These are phyloP conservation scores for Chaetoscypha palmicola DNA, from an alignment of 2,329 filamentous ascomycete genomes.

Conservation along the genomic window DNA sequence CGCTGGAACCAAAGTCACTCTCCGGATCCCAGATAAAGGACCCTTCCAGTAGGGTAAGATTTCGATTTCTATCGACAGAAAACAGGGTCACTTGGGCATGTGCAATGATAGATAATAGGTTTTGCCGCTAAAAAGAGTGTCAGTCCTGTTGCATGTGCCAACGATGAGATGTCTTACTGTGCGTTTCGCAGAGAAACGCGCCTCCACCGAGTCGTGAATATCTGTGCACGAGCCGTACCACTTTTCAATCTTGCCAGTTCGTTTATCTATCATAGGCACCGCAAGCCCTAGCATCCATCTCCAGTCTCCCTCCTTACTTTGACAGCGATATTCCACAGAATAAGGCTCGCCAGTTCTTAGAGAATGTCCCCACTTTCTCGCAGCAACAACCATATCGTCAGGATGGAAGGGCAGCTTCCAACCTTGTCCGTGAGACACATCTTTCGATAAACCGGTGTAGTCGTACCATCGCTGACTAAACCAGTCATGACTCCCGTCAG, in stretches of 20 bases:
- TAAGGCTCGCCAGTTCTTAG: slow-evolving; percentile 63
- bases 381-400: slow-evolving; percentile 56
- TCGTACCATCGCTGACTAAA: slow-evolving; percentile 70
- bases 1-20: slow-evolving; percentile 28
- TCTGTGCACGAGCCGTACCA: slow-evolving; percentile 81
- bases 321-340: slow-evolving; percentile 63
- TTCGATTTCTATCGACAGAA: slow-evolving; percentile 56
- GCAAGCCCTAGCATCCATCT: slow-evolving; percentile 74
- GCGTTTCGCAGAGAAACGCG: slow-evolving; percentile 57
- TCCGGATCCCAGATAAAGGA: slow-evolving; percentile 47
- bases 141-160: neutral
- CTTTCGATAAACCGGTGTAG: slow-evolving; percentile 62
- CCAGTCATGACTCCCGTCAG: slow-evolving; percentile 63
- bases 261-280: slow-evolving; percentile 57
- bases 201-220: slow-evolving; percentile 66
- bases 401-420: slow-evolving; percentile 63
- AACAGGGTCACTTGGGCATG: slow-evolving; percentile 72
- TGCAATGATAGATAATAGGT: slow-evolving; percentile 65
- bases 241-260: slow-evolving; percentile 62
- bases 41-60: slow-evolving; percentile 64
- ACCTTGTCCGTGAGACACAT: slow-evolving; percentile 53
- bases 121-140: slow-evolving; percentile 40
- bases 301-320: slow-evolving; percentile 60
- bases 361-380: slow-evolving; percentile 52
- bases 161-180: slow-evolving; percentile 33